A percentile compares a stretch with the other conserved stretches of the same genome.
phyloP scores from a whole-genome alignment of 345 rosid genomes.

The Brassica juncea region DNA sequence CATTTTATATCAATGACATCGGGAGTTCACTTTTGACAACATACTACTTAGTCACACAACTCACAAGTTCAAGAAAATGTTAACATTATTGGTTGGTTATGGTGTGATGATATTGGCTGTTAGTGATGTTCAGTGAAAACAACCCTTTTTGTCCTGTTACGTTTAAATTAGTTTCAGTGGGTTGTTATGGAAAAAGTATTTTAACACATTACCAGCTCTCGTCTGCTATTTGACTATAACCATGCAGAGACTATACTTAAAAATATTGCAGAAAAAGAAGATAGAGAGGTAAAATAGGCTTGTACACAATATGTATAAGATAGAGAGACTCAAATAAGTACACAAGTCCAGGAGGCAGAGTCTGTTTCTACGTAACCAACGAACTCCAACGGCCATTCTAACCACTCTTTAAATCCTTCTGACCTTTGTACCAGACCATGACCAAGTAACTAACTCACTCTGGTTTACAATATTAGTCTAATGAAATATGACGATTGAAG shows the following conservation, averaged over 20 bases:
- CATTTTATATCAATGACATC: neutral
- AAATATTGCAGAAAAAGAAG: neutral
- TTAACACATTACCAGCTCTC: neutral
- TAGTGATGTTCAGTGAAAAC: slow-evolving; percentile 22
- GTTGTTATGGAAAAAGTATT: neutral
- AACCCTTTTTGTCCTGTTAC: neutral
- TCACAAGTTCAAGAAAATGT: neutral
- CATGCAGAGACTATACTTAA: neutral
- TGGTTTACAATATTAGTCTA: neutral
- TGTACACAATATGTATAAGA: neutral
- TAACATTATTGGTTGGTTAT: slow-evolving; percentile 11
- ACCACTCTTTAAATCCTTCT: neutral
- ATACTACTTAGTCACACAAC: neutral
- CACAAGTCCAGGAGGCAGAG: neutral
- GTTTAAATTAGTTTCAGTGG: slow-evolving; percentile 24
- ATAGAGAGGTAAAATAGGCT: neutral
- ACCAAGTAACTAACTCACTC: neutral
- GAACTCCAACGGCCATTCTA: neutral
- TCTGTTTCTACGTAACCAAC: neutral
- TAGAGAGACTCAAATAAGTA: neutral
- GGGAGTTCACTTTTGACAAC: neutral
- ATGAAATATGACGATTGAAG: neutral
- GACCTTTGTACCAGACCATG: neutral
- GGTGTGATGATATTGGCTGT: slow-evolving; percentile 21
- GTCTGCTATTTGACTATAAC: neutral